Evolutionary conservation across 768 basidiomycete species (phyloP), one percentile per base, ranked within the genome.

Genomic region (Trametes elegans): DNA sequence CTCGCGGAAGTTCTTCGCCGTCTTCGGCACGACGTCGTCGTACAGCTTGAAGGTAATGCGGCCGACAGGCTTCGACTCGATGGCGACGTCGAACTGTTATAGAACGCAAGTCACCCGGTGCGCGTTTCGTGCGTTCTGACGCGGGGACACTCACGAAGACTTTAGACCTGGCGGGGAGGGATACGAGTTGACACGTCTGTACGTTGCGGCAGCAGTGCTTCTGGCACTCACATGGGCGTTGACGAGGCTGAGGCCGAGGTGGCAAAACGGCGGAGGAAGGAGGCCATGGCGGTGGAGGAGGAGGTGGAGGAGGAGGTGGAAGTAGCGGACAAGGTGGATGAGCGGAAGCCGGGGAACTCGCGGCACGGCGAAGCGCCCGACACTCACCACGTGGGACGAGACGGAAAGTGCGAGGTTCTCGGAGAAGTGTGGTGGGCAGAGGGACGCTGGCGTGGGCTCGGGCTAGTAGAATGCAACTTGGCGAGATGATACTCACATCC

Each of bases 1-100:
- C 63, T 78, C 79, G 55, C 82, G 76, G 76, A 85, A 85, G 74
- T 85, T 79, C 39, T 64, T 64, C 14, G 76, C 71, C 19, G 77
- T 79, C 65, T 71, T 71, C 53, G 77, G 76, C 16, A 76, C 73
- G 41, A 74, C 67, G 53, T 75, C 77, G 65, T 81, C 79, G 69
- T 75, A 79, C 34, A 85, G 74, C 71, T 79, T 79, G 78, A 85
- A 82, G 60, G 75, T 68, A 59, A 83, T 74, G 51, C 71, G 66
- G n/a, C 73, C 73, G 21, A 62, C 61, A 35, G 61, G 62, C 42
- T 60, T 56, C 21, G 58, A 54, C 52, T 66, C 62, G 47, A 73
- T 71, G 26, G 66, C 60, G 38, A 72, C 60, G 35, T 71, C 70
- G 44, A 72, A 71, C 68, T 71, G 58, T 5, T 29, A 7, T 29